A percentile compares a stretch with the other conserved stretches of the same genome.
Evolutionary conservation across 2,329 filamentous ascomycete genomes (phyloP).

Genomic region (Fusarium hainanense): DNA sequence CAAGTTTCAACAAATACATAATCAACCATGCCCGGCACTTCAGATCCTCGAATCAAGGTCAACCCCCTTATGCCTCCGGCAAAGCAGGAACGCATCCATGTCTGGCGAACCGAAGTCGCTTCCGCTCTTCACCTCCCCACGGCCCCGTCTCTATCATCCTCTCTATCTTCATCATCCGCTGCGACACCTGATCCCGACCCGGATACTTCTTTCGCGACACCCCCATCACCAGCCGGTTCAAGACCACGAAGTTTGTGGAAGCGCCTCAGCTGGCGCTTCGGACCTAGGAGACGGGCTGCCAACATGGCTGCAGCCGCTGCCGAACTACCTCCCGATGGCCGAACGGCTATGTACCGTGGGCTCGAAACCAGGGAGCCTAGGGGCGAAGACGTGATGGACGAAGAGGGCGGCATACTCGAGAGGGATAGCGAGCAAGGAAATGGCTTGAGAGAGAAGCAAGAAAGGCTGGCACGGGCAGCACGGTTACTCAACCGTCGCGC

Average conservation of each 20-base stretch:
- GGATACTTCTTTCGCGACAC: slow-evolving; percentile 27
- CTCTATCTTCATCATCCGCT: slow-evolving; percentile 50
- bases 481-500: slow-evolving; percentile 49
- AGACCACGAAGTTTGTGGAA: slow-evolving; percentile 43
- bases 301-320: slow-evolving; percentile 41
- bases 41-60: slow-evolving; percentile 15
- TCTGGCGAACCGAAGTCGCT: slow-evolving; percentile 63
- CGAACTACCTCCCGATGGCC: slow-evolving; percentile 36
- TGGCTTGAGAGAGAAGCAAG: slow-evolving; percentile 51
- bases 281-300: slow-evolving; percentile 33
- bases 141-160: slow-evolving; percentile 47
- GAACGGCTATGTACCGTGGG: slow-evolving; percentile 53
- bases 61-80: slow-evolving; percentile 48
- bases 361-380: slow-evolving; percentile 33
- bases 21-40: slow-evolving; percentile 21
- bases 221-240: slow-evolving; percentile 29
- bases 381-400: slow-evolving; percentile 35
- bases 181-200: slow-evolving; percentile 31
- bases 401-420: slow-evolving; percentile 41
- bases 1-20: background rate
- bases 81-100: slow-evolving; percentile 57
- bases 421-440: slow-evolving; percentile 43
- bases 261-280: slow-evolving; percentile 45
- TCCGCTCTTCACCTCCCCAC: slow-evolving; percentile 48
- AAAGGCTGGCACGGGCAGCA: slow-evolving; percentile 55